phyloP scores from a whole-genome alignment of 148 eudicot species.

The Limonium bicolor region DNA sequence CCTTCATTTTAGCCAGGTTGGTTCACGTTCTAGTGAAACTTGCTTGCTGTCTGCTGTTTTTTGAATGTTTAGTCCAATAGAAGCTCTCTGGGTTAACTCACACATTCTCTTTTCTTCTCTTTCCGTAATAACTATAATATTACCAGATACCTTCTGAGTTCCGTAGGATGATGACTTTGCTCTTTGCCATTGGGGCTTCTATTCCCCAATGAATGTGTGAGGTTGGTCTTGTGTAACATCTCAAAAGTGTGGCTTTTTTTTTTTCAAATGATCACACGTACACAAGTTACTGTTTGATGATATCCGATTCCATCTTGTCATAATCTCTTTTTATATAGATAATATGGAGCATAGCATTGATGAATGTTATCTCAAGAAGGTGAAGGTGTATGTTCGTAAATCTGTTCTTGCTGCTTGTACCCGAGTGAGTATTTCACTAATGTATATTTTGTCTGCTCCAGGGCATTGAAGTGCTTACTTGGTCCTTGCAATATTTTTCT shows the following conservation, averaged over 20 bases:
- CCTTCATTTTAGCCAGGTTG: constrained; percentile 67
- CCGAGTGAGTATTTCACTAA: constrained; percentile 61
- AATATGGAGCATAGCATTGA: background rate
- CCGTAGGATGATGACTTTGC: constrained; percentile 40
- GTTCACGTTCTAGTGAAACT: too few relatives aligned
- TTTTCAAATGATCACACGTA: too few relatives aligned
- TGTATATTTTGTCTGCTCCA: too few relatives aligned
- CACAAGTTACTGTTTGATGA: background rate
- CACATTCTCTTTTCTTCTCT: too few relatives aligned
- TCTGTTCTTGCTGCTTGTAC: constrained; percentile 55
- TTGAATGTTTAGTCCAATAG: background rate
- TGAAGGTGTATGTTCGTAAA: constrained; percentile 35
- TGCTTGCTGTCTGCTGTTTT: too few relatives aligned
- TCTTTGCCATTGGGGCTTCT: constrained; percentile 30
- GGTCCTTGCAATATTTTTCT: background rate
- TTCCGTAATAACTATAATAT: too few relatives aligned
- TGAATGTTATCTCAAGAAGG: constrained; percentile 20
- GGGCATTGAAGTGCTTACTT: too few relatives aligned
- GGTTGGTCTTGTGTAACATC: constrained; percentile 40
- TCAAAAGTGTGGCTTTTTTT: too few relatives aligned
- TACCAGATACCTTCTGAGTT: constrained; percentile 57
- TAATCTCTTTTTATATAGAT: background rate
- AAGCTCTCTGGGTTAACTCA: too few relatives aligned
- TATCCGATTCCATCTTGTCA: background rate
- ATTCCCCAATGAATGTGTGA: constrained; percentile 29